These are phyloP conservation scores for Heterobasidion parviporum DNA, from an alignment of 1,284 basidiomycete genomes.

Conservation along the genomic window DNA sequence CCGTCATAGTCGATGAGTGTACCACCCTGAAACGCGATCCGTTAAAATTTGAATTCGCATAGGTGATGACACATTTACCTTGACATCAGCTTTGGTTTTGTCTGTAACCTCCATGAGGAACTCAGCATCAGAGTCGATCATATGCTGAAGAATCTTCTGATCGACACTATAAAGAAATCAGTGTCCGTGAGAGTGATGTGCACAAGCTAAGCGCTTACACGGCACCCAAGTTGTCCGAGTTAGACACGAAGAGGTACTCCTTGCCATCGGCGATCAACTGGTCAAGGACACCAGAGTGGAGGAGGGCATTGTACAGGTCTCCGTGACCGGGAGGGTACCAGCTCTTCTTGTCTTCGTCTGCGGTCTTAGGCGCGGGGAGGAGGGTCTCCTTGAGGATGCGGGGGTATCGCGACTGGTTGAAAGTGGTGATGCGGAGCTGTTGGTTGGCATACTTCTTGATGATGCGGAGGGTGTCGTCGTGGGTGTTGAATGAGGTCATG, in stretches of 20 bases:
- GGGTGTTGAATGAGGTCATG: constrained; percentile 99
- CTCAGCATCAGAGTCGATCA: constrained; percentile 83
- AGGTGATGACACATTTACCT: constrained; percentile 30
- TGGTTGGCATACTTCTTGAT: constrained; percentile 98
- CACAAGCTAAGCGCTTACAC: constrained; percentile 54
- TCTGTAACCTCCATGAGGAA: constrained; percentile 99
- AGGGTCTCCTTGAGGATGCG: constrained; percentile 90
- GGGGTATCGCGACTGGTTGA: constrained; percentile 95
- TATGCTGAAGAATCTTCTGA: constrained; percentile 78
- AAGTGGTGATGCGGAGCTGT: constrained; percentile 85
- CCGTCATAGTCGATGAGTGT: constrained; percentile 94
- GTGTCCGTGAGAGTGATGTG: constrained; percentile 6
- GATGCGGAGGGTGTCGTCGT: constrained; percentile 88
- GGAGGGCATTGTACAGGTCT: constrained; percentile 84
- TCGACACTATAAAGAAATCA: constrained; percentile 49
- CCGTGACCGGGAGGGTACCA: constrained; percentile 99
- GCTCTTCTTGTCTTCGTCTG: constrained; percentile 82
- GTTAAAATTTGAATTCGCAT: neutral
- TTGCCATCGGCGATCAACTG: constrained; percentile 89
- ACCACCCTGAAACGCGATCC: constrained; percentile 55
- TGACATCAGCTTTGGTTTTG: constrained; percentile 99
- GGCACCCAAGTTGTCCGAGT: constrained; percentile 95
- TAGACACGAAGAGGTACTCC: constrained; percentile 96
- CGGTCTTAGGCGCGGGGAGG: constrained; percentile 76
- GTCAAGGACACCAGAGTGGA: constrained; percentile 90